Evolutionary conservation across 805 yeast species (phyloP), one percentile per base, ranked within the genome.

Genomic region (Hanseniaspora guilliermondii): DNA sequence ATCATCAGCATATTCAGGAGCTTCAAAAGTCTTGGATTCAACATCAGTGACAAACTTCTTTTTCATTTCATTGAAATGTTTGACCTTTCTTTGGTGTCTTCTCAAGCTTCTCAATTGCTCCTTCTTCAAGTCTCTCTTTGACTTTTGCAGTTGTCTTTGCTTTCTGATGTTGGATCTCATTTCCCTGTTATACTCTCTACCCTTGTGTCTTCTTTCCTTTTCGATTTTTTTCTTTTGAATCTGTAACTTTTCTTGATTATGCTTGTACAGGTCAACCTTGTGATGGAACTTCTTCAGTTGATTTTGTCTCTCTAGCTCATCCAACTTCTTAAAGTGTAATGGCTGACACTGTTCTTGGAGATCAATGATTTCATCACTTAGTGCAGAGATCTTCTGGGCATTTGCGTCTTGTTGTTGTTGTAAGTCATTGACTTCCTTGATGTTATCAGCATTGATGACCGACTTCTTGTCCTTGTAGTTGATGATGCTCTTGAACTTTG

Each of bases 11-110:
- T n/a, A 19, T 4, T 30, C 37, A 27, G 40, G 44, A 21, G 38
- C 27, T 6, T 36, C 39, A 16, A 40, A 44, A 17, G 32, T 24
- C 17, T 40, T 35, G 22, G 47, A 37, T 30, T 46, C 48, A 33
- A 49, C 53, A 25, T 25, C 41, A 17, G 53, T 42, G 21, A 49
- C 30, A 21, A 35, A 49, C 37, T 49, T 41, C 32, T 49, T 49
- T 37, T 49, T 49, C 53, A 35, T 49, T 3, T 49, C 36, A 17
- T 49, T 42, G 38, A 49, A 49, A 25, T 42, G 47, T 3, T 33
- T 42, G 22, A 49, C 17, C 37, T 49, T 49, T 49, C 53, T 49
- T 24, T 49, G 47, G n/a, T 49, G 53, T 49, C 53, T 49, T 49
- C 53, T 49, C 19, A 41, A 33, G 22, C 42, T 45, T 49, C 53